Evolutionary conservation across 139 green algal genomes (phyloP).

Genomic region (Chlamydomonas incerta): DNA sequence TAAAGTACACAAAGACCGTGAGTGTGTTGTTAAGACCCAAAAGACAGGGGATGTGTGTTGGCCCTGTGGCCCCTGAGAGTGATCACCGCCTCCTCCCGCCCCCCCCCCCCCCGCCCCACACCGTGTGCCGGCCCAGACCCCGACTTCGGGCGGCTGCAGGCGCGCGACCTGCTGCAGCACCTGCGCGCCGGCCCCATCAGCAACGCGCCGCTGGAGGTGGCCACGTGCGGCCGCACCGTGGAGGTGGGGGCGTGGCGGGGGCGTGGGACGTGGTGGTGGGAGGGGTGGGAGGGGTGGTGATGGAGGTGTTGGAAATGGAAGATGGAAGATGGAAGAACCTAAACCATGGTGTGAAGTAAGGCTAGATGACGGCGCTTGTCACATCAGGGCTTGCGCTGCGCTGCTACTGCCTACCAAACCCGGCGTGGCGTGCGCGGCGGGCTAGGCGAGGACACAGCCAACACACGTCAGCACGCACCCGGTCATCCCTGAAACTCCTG

Average conservation of each 20-base stretch:
- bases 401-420: not conserved
- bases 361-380: no score
- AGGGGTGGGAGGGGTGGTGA: not conserved
- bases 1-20: no score
- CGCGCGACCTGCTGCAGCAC: conserved; percentile 87
- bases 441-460: no score
- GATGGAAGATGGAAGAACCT: not conserved
- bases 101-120: not conserved
- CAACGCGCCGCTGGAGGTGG: conserved; percentile 93
- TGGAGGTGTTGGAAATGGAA: no score
- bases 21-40: no score
- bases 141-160: conserved; percentile 82
- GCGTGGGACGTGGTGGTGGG: not conserved
- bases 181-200: conserved; percentile 94
- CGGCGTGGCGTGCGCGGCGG: no score
- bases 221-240: conserved; percentile 67
- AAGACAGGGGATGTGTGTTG: not conserved
- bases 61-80: not conserved
- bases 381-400: not conserved
- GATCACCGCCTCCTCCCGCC: no score
- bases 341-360: no score
- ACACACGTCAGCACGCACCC: no score
- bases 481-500: no score
- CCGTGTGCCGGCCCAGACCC: conserved; percentile 57
- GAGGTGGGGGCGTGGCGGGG: conserved; percentile 41